Conservation (phyloP, 352 stramenopile genomes). For the Pythium sp. region DNA sequence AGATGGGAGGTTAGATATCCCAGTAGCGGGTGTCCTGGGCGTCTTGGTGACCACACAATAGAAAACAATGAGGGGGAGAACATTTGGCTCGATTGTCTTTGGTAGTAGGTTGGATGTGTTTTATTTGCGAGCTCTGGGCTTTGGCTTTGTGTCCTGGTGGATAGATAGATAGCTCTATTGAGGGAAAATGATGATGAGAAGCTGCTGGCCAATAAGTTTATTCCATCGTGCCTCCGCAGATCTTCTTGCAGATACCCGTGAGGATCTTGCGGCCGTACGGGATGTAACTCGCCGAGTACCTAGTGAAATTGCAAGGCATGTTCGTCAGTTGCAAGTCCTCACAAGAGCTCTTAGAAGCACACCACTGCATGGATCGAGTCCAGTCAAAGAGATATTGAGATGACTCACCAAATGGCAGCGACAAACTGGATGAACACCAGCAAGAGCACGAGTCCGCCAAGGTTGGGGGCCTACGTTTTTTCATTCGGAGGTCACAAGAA, state of each 20-base stretch:
- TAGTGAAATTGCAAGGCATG: slow-evolving; percentile 10
- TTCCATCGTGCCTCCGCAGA: slow-evolving; percentile 40
- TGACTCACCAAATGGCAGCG: slow-evolving; percentile 62
- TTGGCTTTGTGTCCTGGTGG: too few relatives aligned
- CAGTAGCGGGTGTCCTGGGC: too few relatives aligned
- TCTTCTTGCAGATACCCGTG: slow-evolving; percentile 56
- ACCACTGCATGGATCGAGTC: background rate
- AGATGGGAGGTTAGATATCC: too few relatives aligned
- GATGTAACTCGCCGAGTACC: slow-evolving; percentile 84
- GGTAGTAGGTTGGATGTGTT: too few relatives aligned
- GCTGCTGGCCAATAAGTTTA: background rate
- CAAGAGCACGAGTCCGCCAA: slow-evolving; percentile 75
- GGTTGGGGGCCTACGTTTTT: slow-evolving; percentile 41
- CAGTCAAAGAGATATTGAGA: background rate
- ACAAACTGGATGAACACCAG: slow-evolving; percentile 76
- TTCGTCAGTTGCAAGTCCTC: background rate
- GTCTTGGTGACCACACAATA: too few relatives aligned
- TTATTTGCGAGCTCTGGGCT: background rate
- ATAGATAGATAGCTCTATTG: too few relatives aligned
- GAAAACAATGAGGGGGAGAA: too few relatives aligned
- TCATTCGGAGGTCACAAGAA: background rate
- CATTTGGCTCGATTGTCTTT: too few relatives aligned
- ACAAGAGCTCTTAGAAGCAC: background rate
- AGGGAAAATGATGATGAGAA: too few relatives aligned
- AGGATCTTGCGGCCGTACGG: slow-evolving; percentile 84